phyloP scores from a whole-genome alignment of 495 filamentous ascomycete genomes.

The Evansstolkia leycettana region DNA sequence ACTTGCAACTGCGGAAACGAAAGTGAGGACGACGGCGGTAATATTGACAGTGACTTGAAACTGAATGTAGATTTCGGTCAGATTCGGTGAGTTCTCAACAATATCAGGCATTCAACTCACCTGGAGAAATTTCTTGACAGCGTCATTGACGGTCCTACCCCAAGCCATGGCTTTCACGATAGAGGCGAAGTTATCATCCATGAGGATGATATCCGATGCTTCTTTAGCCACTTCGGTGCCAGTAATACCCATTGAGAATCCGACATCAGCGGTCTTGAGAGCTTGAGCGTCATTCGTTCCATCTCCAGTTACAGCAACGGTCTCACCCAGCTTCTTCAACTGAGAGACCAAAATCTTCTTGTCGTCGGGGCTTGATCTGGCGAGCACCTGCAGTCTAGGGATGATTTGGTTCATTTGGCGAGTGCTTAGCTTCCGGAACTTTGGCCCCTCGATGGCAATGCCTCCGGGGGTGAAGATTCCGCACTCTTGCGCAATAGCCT shows the following conservation, averaged over 20 bases:
- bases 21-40: slow-evolving; percentile 74
- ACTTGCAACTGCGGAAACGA: slow-evolving; percentile 65
- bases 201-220: slow-evolving; percentile 84
- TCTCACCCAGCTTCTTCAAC: slow-evolving; percentile 76
- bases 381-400: slow-evolving; percentile 70
- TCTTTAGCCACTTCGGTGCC: slow-evolving; percentile 91
- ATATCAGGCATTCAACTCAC: slow-evolving; percentile 18
- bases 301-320: slow-evolving; percentile 87
- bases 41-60: slow-evolving; percentile 92
- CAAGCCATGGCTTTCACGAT: slow-evolving; percentile 82
- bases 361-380: slow-evolving; percentile 74
- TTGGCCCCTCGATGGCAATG: slow-evolving; percentile 70
- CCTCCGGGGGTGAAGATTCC: slow-evolving; percentile 68
- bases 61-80: slow-evolving; percentile 23
- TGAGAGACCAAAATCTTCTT: slow-evolving; percentile 69
- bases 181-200: slow-evolving; percentile 88
- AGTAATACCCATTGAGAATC: slow-evolving; percentile 84
- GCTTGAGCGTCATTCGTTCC: slow-evolving; percentile 89
- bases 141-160: slow-evolving; percentile 82
- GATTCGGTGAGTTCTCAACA: background rate
- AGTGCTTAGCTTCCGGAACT: slow-evolving; percentile 58
- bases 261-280: slow-evolving; percentile 76
- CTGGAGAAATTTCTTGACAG: slow-evolving; percentile 83
- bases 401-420: slow-evolving; percentile 58
- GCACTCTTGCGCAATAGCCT: slow-evolving; percentile 73